phyloP scores from a whole-genome alignment of 2,329 filamentous ascomycete genomes.

The Ascocoryne sarcoides region DNA sequence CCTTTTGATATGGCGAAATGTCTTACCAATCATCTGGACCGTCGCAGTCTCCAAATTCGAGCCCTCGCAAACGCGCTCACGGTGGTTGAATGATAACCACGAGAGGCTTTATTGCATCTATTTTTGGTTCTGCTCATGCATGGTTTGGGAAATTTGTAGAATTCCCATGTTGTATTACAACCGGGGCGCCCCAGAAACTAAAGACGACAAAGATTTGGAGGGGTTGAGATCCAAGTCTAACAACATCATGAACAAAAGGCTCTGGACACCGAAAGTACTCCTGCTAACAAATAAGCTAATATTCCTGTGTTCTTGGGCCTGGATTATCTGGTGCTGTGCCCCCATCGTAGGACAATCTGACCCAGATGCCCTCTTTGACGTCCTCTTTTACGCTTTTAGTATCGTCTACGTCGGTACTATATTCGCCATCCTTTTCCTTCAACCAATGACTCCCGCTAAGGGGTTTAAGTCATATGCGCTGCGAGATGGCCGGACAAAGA shows the following conservation, averaged over 20 bases:
- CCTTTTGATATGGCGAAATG: background rate
- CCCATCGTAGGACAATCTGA: background rate
- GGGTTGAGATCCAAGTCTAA: background rate
- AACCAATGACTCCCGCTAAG: background rate
- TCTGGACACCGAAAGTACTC: background rate
- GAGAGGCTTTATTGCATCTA: background rate
- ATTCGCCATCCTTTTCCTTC: too few species aligned
- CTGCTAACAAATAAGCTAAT: background rate
- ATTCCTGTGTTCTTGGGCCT: background rate
- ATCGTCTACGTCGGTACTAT: background rate
- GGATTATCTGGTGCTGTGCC: background rate
- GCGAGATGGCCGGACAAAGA: background rate
- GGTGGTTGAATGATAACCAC: background rate
- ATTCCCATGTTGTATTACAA: background rate
- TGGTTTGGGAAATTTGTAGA: background rate
- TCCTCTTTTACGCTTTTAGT: background rate
- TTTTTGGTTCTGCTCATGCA: background rate
- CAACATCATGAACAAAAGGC: background rate
- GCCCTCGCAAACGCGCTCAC: too few species aligned
- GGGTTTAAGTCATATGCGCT: background rate
- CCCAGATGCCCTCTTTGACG: background rate
- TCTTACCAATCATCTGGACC: background rate
- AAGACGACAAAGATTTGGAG: background rate
- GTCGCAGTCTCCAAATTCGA: background rate
- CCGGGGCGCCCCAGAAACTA: background rate